Evolutionary conservation across 805 yeast species (phyloP).

Genomic region (Nematodospora valgi): DNA sequence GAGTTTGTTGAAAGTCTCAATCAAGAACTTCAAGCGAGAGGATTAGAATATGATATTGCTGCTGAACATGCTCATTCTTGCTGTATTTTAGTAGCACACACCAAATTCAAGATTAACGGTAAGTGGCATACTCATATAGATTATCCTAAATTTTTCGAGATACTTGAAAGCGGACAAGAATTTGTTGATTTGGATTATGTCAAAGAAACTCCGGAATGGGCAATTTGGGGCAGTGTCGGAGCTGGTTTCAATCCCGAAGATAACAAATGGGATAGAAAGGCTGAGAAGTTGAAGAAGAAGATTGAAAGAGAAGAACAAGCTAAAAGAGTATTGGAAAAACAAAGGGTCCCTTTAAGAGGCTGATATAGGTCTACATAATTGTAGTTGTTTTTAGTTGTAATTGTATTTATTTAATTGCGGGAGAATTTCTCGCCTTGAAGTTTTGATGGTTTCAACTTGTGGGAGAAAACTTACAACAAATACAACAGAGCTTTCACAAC

Average conservation of each 20-base stretch:
- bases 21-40: slow-evolving; percentile 59
- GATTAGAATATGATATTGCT: slow-evolving; percentile 75
- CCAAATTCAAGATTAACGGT: slow-evolving; percentile 62
- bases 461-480: too few species aligned
- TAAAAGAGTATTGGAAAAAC: slow-evolving; percentile 3
- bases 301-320: slow-evolving; percentile 32
- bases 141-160: slow-evolving; percentile 69
- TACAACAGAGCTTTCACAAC: too few species aligned
- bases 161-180: slow-evolving; percentile 59
- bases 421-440: too few species aligned
- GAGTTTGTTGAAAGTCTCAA: slow-evolving; percentile 64
- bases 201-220: slow-evolving; percentile 85
- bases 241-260: slow-evolving; percentile 93
- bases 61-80: slow-evolving; percentile 96
- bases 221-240: slow-evolving; percentile 77
- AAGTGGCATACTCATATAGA: slow-evolving; percentile 90
- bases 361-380: too few species aligned
- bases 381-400: too few species aligned
- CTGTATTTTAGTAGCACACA: slow-evolving; percentile 80
- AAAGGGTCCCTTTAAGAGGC: too few species aligned
- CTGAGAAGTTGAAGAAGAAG: slow-evolving; percentile 51
- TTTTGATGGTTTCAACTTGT: too few species aligned
- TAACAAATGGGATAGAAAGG: slow-evolving; percentile 61
- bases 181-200: slow-evolving; percentile 81
- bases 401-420: too few species aligned